Percentiles rank a stretch among this genome's conserved stretches.
phyloP scores from a whole-genome alignment of 352 stramenopile genomes.

The Pythium volutum region DNA sequence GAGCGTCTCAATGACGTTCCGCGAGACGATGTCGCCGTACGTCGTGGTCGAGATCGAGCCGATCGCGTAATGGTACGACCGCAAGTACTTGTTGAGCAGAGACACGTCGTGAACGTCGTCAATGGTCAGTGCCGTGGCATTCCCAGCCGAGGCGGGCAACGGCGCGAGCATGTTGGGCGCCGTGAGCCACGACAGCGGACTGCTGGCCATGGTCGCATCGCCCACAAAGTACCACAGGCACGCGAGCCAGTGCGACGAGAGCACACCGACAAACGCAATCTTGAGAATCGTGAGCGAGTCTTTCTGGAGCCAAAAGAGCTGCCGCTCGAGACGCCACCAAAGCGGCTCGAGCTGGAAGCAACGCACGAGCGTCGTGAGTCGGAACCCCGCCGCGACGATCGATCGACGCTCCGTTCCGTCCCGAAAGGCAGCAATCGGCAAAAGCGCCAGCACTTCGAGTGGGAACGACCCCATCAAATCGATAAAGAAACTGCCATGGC shows the following conservation, averaged over 20 bases:
- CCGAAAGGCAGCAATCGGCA: slow-evolving; percentile 22
- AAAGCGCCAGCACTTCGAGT: slow-evolving; percentile 22
- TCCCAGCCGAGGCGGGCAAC: slow-evolving; percentile 5
- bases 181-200: slow-evolving; percentile 27
- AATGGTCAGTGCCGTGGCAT: neutral
- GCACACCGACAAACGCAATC: slow-evolving; percentile 26
- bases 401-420: slow-evolving; percentile 2
- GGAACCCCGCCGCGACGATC: slow-evolving; percentile 19
- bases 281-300: slow-evolving; percentile 26
- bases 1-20: slow-evolving; percentile 26
- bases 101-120: slow-evolving; percentile 18
- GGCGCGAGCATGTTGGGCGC: slow-evolving; percentile 22
- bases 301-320: slow-evolving; percentile 25
- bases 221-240: slow-evolving; percentile 31
- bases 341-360: slow-evolving; percentile 32
- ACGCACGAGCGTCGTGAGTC: slow-evolving; percentile 26
- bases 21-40: slow-evolving; percentile 29
- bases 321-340: slow-evolving; percentile 27
- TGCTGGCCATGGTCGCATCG: slow-evolving; percentile 5
- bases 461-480: slow-evolving; percentile 29
- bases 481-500: slow-evolving; percentile 22
- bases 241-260: slow-evolving; percentile 30
- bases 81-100: slow-evolving; percentile 32
- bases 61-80: slow-evolving; percentile 31
- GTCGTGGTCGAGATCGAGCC: slow-evolving; percentile 32